Evolutionary conservation across 345 rosid genomes (phyloP), one percentile per base, ranked within the genome.

Genomic region (Acer yangbiense): DNA sequence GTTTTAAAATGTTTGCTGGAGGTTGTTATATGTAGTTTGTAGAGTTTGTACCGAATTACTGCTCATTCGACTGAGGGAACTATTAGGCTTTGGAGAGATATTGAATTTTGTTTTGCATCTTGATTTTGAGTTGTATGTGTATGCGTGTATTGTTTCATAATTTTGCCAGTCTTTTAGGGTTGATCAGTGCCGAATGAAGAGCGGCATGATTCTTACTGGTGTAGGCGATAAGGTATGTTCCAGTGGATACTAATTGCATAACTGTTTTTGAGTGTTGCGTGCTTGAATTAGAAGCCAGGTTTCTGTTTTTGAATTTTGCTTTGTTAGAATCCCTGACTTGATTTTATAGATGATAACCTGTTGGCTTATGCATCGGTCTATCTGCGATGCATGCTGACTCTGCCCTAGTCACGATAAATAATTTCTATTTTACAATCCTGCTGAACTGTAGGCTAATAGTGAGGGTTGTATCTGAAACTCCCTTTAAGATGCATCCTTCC

Each of bases 121-220:
- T 50, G 50, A 54, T 64, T 74, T 64, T 48, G 2, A 44, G 43
- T 55, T 71, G 27, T 35, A 35, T 35, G 39, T 35, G 39, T 35
- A 35, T 35, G 39, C 39, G 39, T 35, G 39, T 35, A 35, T 35
- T 35, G 39, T 35, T 35, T 35, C 3, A 43, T 43, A 43, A 43
- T 43, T 43, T 43, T 43, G 46, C 46, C 10, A 35, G 46, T 88
- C 13, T 84, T 48, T 74, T 82, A 95, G 98, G 88, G 85, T 86
- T 83, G 87, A 87, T 77, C 94, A 89, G 80, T 93, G 98, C 85
- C 90, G 91, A 25, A 91, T 93, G 94, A 93, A 88, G 87, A 87
- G 86, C 81, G 94, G 96, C 70, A 86, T 85, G 85, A 78, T 93
- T 76, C 93, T 95, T 72, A 91, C 98, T 66, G 99, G 99, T 87